Percentiles rank a stretch among this genome's conserved stretches.
Evolutionary conservation across 2,329 filamentous ascomycete species (phyloP).

Genomic region (Stemphylium lycopersici): DNA sequence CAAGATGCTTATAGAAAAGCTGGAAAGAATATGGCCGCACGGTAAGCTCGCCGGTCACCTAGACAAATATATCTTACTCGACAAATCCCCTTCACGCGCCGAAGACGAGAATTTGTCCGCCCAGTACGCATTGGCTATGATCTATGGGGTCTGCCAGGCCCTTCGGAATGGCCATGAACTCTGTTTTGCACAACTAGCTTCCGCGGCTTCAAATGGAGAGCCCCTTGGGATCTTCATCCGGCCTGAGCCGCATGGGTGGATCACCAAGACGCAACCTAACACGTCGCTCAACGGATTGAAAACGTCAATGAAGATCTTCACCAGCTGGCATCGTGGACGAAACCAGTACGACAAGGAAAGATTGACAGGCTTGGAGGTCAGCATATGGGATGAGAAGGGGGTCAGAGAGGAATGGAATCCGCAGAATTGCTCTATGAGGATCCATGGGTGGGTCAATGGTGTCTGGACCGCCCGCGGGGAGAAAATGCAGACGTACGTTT

Average conservation of each 20-base stretch:
- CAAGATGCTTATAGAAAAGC: not conserved
- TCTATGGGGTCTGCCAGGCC: constrained; percentile 14
- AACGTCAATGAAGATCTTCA: constrained; percentile 8
- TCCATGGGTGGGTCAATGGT: constrained; percentile 24
- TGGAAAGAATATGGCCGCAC: not conserved
- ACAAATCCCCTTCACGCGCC: not conserved
- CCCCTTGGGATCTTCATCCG: constrained; percentile 16
- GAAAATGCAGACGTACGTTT: constrained; percentile 9
- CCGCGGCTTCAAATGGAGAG: constrained; percentile 1
- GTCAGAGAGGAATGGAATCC: not conserved
- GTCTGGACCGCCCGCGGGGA: constrained; percentile 14
- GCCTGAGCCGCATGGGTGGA: constrained; percentile 7
- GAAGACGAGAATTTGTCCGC: not conserved
- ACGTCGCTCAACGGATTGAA: not conserved
- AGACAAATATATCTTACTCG: not conserved
- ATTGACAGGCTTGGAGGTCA: constrained; percentile 19
- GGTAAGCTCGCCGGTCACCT: not conserved
- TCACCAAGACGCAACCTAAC: not conserved
- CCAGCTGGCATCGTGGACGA: constrained; percentile 22
- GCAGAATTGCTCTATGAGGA: not conserved
- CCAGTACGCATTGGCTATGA: constrained; percentile 12
- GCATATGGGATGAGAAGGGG: not conserved
- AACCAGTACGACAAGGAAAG: constrained; percentile 10
- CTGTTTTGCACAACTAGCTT: constrained; percentile 10
- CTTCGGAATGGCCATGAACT: constrained; percentile 9